Percentiles rank a stretch among this genome's conserved stretches.
phyloP scores from a whole-genome alignment of 2,329 filamentous ascomycete species.

The Sporothrix euskadiensis region DNA sequence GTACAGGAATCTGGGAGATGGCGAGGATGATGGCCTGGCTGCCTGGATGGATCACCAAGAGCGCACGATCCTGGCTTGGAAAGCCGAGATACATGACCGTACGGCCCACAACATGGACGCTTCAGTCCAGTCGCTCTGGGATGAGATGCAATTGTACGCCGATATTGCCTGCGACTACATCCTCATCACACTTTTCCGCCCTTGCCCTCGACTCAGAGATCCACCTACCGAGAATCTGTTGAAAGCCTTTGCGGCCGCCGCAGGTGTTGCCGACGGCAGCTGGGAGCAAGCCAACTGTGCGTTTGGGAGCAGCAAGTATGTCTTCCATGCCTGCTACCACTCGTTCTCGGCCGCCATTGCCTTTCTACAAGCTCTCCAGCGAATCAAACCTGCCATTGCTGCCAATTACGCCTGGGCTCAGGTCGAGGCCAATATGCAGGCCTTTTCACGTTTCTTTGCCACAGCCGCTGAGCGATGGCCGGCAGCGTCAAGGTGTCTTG shows the following conservation, averaged over 20 bases:
- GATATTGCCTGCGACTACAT: slow-evolving; percentile 26
- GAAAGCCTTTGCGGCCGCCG: slow-evolving; percentile 24
- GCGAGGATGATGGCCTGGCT: not conserved
- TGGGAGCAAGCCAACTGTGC: slow-evolving; percentile 25
- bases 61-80: slow-evolving; percentile 11
- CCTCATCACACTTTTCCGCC: slow-evolving; percentile 24
- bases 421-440: slow-evolving; percentile 23
- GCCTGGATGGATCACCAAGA: slow-evolving; percentile 24
- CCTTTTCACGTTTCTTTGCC: slow-evolving; percentile 25
- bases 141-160: slow-evolving; percentile 26
- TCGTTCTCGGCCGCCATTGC: slow-evolving; percentile 24
- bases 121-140: slow-evolving; percentile 17
- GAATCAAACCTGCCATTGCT: slow-evolving; percentile 19
- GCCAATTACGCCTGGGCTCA: slow-evolving; percentile 21
- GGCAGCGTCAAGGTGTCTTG: slow-evolving; percentile 20
- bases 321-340: slow-evolving; percentile 26
- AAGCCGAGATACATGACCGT: slow-evolving; percentile 23
- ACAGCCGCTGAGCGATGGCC: slow-evolving; percentile 24
- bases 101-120: slow-evolving; percentile 14
- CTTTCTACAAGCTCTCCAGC: slow-evolving; percentile 25
- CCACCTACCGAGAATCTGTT: slow-evolving; percentile 10
- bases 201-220: slow-evolving; percentile 23
- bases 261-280: slow-evolving; percentile 25
- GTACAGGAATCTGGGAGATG: not conserved
- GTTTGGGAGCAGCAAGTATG: slow-evolving; percentile 24